phyloP scores from a whole-genome alignment of 2,329 filamentous ascomycete species.

The Remersonia thermophila region DNA sequence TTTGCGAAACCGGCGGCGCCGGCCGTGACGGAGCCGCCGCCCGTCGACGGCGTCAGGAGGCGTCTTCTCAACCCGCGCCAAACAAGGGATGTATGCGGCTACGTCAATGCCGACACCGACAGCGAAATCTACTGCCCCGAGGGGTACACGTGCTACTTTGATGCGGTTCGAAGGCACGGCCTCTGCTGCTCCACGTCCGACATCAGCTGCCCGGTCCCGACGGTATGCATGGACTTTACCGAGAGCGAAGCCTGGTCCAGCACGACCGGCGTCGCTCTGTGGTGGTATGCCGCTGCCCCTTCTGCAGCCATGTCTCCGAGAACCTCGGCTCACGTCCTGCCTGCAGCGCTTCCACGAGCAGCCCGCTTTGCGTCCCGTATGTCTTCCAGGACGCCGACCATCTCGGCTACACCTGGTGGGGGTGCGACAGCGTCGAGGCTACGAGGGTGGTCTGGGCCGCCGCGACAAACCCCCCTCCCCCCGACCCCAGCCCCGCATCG shows the following conservation, averaged over 20 bases:
- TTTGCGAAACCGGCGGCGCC: no score
- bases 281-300: no score
- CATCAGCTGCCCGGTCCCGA: slow-evolving; percentile 16
- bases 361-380: slow-evolving; percentile 22
- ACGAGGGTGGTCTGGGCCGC: no score
- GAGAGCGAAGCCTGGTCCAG: slow-evolving; percentile 14
- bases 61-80: no score
- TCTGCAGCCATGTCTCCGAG: no score
- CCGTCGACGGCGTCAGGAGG: no score
- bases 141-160: slow-evolving; percentile 20
- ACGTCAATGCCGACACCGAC: slow-evolving; percentile 16
- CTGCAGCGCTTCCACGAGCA: slow-evolving; percentile 7
- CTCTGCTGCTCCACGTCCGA: slow-evolving; percentile 23
- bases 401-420: slow-evolving; percentile 17
- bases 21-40: no score
- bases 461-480: background rate
- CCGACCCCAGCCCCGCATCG: slow-evolving; percentile 1
- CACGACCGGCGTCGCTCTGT: no score
- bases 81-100: slow-evolving; percentile 24
- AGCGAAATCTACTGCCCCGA: slow-evolving; percentile 20
- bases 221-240: slow-evolving; percentile 20
- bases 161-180: slow-evolving; percentile 17
- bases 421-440: no score
- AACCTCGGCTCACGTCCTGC: slow-evolving; percentile 8
- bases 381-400: slow-evolving; percentile 17